phyloP scores from a whole-genome alignment of 163 green algal genomes.

The Volvox carteri region DNA sequence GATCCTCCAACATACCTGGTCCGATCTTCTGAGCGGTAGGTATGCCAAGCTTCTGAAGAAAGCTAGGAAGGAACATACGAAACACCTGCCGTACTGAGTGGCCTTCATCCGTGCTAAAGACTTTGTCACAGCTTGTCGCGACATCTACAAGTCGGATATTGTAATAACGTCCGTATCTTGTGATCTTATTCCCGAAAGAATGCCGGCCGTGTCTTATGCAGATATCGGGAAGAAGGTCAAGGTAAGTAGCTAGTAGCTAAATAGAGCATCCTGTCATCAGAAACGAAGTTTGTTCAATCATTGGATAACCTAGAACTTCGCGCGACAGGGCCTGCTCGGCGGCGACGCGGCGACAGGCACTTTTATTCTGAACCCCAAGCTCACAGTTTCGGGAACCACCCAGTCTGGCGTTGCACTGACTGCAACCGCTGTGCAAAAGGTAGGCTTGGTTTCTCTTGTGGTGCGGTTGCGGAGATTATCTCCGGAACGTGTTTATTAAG shows the following conservation, averaged over 20 bases:
- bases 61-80: too few species aligned
- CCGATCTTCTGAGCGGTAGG: too few species aligned
- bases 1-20: too few species aligned
- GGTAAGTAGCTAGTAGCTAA: not conserved
- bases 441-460: not conserved
- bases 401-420: slow-evolving; percentile 26
- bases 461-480: not conserved
- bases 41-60: too few species aligned
- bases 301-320: not conserved
- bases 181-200: slow-evolving; percentile 8
- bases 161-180: not conserved
- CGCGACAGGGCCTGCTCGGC: slow-evolving; percentile 31
- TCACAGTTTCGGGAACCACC: slow-evolving; percentile 64
- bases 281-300: not conserved
- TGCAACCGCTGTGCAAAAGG: slow-evolving; percentile 63
- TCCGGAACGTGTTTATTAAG: not conserved
- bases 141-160: too few species aligned
- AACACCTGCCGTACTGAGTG: too few species aligned
- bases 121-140: too few species aligned
- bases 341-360: slow-evolving; percentile 47
- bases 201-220: slow-evolving; percentile 8
- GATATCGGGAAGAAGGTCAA: slow-evolving; percentile 52
- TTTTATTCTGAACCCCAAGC: slow-evolving; percentile 67
- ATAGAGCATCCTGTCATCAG: not conserved
- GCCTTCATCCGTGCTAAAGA: too few species aligned